Base-by-base conservation (phyloP, 1,284 basidiomycete species). In the Leccinum pachyderme region DNA sequence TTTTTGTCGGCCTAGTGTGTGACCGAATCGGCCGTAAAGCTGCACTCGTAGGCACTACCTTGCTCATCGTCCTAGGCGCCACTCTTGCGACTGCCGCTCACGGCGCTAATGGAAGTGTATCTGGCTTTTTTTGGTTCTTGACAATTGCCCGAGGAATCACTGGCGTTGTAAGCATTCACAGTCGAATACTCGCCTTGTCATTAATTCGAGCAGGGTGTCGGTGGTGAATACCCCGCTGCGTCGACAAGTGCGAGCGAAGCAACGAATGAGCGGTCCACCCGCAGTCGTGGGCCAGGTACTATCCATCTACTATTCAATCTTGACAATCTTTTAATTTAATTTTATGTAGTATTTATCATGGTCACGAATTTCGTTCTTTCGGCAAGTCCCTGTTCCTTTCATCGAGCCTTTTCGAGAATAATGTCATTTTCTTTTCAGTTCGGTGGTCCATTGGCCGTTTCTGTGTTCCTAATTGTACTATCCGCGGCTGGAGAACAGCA, bases 171-270 rank as follows among this genome's bases (percentile, higher is more conserved):
- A 65, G 81, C 18, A 33, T 58, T 37, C 43, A 29, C 29, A 29
- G 12, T 28, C 53, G 13, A n/a, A 11, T 13, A 9, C 13, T 49
- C 35, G 33, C 22, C 52, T 39, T n/a, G 13, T 50, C 49, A 44
- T 47, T 59, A 27, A 60, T 35, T 25, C 18, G 37, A 55, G 29
- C 45, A 84, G 81, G 84, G 87, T 55, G 86, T 86, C 6, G 87
- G 88, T 25, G 88, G 89, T 12, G 88, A 91, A 73, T 92, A 91
- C 68, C 87, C 89, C 0, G 86, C 86, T 2, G 86, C 83, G 11
- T 83, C 81, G 2, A 83, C 86, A 0, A 79, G 77, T 31, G 86
- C 86, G 2, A 82, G 79, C 43, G 87, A 91, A 66, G 82, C 87
- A 32, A 86, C 87, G 9, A 91, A 91, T 63, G 88, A 91, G 71